Conservation (phyloP, 2,329 filamentous ascomycete species). For the Xylariaceae sp. region DNA sequence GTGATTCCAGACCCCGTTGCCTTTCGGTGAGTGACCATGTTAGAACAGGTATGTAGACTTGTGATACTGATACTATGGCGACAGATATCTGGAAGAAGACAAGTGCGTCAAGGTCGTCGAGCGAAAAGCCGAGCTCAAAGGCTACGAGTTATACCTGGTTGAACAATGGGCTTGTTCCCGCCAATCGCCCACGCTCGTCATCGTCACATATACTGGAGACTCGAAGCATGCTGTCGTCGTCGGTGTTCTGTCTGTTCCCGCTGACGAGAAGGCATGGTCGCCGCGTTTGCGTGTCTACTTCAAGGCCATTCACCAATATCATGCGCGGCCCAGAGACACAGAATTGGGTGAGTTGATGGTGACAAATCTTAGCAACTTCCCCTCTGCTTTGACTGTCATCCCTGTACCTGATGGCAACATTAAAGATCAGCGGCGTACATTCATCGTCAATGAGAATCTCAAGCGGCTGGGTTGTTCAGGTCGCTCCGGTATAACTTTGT, state of each 20-base stretch:
- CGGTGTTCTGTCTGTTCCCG: conserved; percentile 74
- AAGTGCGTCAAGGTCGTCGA: conserved; percentile 68
- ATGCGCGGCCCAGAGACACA: conserved; percentile 79
- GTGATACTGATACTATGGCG: conserved; percentile 2
- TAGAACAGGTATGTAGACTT: not conserved
- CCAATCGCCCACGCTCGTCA: conserved; percentile 81
- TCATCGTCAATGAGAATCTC: conserved; percentile 90
- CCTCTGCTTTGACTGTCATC: conserved; percentile 88
- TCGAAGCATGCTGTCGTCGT: conserved; percentile 71
- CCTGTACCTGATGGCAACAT: conserved; percentile 82
- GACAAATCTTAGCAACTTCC: conserved; percentile 88
- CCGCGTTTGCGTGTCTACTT: conserved; percentile 76
- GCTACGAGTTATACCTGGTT: conserved; percentile 90
- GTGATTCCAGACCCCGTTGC: conserved; percentile 57
- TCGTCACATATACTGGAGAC: conserved; percentile 90
- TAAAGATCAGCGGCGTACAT: conserved; percentile 70
- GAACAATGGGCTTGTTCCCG: conserved; percentile 98
- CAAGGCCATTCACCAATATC: conserved; percentile 75
- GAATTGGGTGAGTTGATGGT: conserved; percentile 82
- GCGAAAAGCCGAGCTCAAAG: conserved; percentile 62
- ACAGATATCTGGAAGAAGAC: conserved; percentile 79
- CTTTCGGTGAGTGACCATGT: conserved; percentile 40
- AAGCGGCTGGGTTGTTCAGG: conserved; percentile 91
- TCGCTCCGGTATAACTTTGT: conserved; percentile 75
- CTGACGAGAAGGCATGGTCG: conserved; percentile 75